phyloP scores from a whole-genome alignment of 768 basidiomycete genomes.

The Brasilioporus rufonigricans region DNA sequence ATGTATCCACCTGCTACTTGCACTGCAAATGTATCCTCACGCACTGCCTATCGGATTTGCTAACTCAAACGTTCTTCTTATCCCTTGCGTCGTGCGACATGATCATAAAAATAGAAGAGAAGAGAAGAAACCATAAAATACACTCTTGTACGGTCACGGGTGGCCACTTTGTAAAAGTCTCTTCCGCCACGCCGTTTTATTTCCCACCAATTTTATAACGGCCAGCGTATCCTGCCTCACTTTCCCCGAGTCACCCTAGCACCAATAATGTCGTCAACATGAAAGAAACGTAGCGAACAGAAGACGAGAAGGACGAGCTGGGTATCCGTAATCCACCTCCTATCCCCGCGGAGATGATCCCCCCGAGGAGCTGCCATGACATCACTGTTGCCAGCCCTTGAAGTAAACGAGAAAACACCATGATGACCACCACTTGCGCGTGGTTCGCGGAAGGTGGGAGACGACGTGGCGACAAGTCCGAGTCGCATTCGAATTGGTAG shows the following conservation, averaged over 20 bases:
- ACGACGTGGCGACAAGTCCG: slow-evolving; percentile 23
- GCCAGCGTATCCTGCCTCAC: neutral
- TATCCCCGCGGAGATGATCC: slow-evolving; percentile 14
- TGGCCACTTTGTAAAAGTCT: neutral
- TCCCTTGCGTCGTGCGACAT: neutral
- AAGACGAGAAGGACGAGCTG: neutral
- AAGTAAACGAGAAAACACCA: slow-evolving; percentile 20
- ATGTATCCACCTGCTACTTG: slow-evolving; percentile 17
- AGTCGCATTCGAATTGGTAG: slow-evolving; percentile 24
- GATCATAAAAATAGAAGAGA: neutral
- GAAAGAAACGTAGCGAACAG: neutral
- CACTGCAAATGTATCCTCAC: slow-evolving; percentile 22
- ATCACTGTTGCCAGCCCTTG: slow-evolving; percentile 20
- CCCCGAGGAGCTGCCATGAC: slow-evolving; percentile 2
- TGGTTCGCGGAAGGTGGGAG: slow-evolving; percentile 23
- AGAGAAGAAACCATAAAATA: neutral
- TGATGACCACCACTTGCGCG: slow-evolving; percentile 21
- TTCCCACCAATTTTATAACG: neutral
- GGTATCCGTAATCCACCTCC: neutral
- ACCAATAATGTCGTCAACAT: neutral
- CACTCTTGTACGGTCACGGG: neutral
- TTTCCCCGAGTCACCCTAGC: neutral
- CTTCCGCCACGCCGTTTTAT: neutral
- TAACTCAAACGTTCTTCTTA: neutral
- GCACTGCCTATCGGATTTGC: slow-evolving; percentile 17